These are phyloP conservation scores for Torulaspora globosa DNA, from an alignment of 1,139 yeast species.

Conservation along the genomic window DNA sequence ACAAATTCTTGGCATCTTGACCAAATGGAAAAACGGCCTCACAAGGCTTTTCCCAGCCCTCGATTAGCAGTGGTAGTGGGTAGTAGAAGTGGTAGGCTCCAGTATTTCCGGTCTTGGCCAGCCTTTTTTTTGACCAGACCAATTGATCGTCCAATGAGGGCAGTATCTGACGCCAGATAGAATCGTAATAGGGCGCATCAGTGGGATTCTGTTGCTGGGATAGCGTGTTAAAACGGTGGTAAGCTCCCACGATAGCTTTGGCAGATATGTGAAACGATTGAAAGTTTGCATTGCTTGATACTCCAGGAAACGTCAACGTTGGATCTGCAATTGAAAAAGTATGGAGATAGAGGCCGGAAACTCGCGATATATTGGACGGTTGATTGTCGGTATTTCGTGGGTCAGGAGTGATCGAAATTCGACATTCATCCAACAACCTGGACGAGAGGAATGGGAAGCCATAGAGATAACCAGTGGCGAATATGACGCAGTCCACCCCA, in stretches of 20 bases:
- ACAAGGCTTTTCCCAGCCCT: slow-evolving; percentile 16
- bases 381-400: slow-evolving; percentile 11
- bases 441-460: slow-evolving; percentile 40
- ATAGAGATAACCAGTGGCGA: slow-evolving; percentile 48
- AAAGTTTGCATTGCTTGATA: slow-evolving; percentile 32
- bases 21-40: slow-evolving; percentile 11
- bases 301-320: slow-evolving; percentile 39
- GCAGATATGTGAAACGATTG: slow-evolving; percentile 30
- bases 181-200: slow-evolving; percentile 18
- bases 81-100: slow-evolving; percentile 20
- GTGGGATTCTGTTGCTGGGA: slow-evolving; percentile 9
- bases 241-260: slow-evolving; percentile 27
- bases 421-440: slow-evolving; percentile 17
- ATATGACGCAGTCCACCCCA: slow-evolving; percentile 42
- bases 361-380: slow-evolving; percentile 29
- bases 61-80: slow-evolving; percentile 14
- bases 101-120: slow-evolving; percentile 16
- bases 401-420: slow-evolving; percentile 16
- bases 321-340: slow-evolving; percentile 45
- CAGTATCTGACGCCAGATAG: slow-evolving; percentile 25
- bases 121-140: slow-evolving; percentile 33
- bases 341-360: slow-evolving; percentile 41
- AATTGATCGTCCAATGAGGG: slow-evolving; percentile 38
- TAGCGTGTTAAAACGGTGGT: slow-evolving; percentile 25
- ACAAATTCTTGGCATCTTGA: slow-evolving; percentile 9